Evolutionary conservation across 2,329 filamentous ascomycete species (phyloP).

Genomic region (Beauveria varroae): DNA sequence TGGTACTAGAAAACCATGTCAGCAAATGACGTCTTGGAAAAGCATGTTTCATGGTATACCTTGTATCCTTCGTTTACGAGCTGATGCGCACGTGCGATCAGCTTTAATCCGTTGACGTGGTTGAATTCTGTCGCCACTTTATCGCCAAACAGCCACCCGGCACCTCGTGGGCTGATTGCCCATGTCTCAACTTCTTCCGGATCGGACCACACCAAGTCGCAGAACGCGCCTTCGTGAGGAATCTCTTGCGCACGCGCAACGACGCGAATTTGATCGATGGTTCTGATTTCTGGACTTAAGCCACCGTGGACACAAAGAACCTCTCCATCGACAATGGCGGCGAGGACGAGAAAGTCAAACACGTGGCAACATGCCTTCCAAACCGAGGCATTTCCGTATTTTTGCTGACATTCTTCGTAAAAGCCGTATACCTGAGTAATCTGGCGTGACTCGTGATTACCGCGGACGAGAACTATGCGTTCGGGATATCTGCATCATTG

Average conservation of each 20-base stretch:
- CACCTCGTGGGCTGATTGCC: constrained; percentile 85
- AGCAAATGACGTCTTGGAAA: background rate
- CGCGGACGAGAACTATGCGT: constrained; percentile 89
- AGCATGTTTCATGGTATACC: constrained; percentile 37
- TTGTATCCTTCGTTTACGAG: constrained; percentile 98
- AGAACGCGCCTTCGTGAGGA: constrained; percentile 96
- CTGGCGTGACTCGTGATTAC: constrained; percentile 95
- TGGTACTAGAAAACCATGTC: constrained; percentile 57
- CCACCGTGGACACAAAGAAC: constrained; percentile 98
- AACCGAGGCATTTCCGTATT: constrained; percentile 98
- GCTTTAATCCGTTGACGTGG: constrained; percentile 90
- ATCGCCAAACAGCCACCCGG: constrained; percentile 96
- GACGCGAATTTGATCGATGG: constrained; percentile 97
- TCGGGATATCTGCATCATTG: constrained; percentile 67
- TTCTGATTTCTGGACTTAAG: constrained; percentile 83
- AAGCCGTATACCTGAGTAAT: constrained; percentile 99
- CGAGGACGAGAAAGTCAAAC: constrained; percentile 94
- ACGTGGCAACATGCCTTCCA: constrained; percentile 99
- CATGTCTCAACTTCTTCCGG: constrained; percentile 97
- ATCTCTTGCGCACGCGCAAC: constrained; percentile 97
- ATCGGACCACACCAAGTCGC: constrained; percentile 96
- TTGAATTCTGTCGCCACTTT: constrained; percentile 98
- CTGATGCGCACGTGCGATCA: constrained; percentile 96
- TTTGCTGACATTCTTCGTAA: constrained; percentile 96
- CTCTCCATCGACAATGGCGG: constrained; percentile 95